Base-by-base conservation (phyloP, 179 eudicot genomes). In the Beta lomatogona region DNA sequence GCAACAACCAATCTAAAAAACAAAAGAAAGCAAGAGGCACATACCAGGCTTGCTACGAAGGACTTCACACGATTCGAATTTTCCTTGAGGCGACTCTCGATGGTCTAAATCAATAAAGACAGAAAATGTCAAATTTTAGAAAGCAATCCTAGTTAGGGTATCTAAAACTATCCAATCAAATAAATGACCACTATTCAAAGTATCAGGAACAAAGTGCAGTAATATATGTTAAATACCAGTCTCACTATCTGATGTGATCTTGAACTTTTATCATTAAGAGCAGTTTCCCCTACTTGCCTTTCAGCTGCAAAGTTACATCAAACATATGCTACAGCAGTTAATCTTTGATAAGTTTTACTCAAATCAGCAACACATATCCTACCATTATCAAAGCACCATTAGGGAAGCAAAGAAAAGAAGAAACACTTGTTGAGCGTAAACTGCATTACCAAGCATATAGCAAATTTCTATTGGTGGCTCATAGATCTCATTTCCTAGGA, bases 251-350 rank as follows among this genome's bases (percentile, higher is more conserved):
- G 98, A 86, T 94, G 97, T 64, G 99, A 97, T 82, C 98, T 84
- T 44, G 98, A 97, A 86, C 99, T 97, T 78, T 90, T 91, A 79
- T 97, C 98, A 79, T 97, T 97, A 21, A 97, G 83, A 53, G 98
- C 93, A 55, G 99, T 97, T 86, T 94, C 99, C 76, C 98, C 98
- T 4, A 93, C 94, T 86, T 92, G 97, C 82, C 98, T 89, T 85
- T 94, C 97, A 80, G 98, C 99, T 96, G 93, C 83, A 88, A 78
- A 81, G 60, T 57, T 28, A 44, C 28, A 80, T 50, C 19, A 68
- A 58, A 69, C 54, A 9, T 31, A 57, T 50, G 58, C 61, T 80
- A 69, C 21, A 63, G 9, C 61, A 15, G 63, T 73, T 73, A 15
- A 61, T 4, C n/a, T 52, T 22, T 4, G 15, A 76, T 13, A 46